Evolutionary conservation across 805 yeast species (phyloP), one percentile per base, ranked within the genome.

Genomic region (Candida boidinii): DNA sequence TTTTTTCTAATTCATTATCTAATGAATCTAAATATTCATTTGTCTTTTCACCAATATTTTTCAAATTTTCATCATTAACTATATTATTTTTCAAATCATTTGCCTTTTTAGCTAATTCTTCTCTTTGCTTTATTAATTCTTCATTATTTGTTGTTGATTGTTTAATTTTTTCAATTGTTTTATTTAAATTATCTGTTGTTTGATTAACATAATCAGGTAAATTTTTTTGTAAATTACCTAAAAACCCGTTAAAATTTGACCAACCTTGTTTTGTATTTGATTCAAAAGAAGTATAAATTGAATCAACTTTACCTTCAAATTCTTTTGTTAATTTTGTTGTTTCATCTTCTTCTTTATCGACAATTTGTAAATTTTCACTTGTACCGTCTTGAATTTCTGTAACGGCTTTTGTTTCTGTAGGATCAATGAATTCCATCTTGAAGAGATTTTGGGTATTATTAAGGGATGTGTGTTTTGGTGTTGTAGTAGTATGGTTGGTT

Each of bases 1-100:
- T 76, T 33, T 64, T 64, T 44, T 83, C 95, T 29, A 88, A 62
- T 43, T 76, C 79, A 41, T 71, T 59, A 53, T 87, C 96, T 39
- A 88, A 64, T 7, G 73, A 70, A 40, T 84, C 88, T 31, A 87
- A 61, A 32, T 70, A 73, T 29, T 66, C 67, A 43, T 81, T 85
- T 7, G 87, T 77, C 40, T 63, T 56, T 29, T 51, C 53, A 23
- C 51, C 54, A 23, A 56, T 35, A 26, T 46, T 41, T 23, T 45
- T 38, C n/a, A n/a, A n/a, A n/a, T n/a, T n/a, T n/a, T n/a, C 17
- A 41, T 24, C 26, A 38, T 41, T n/a, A n/a, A n/a, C n/a, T n/a
- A n/a, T n/a, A n/a, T n/a, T n/a, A n/a, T n/a, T n/a, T n/a, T n/a
- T n/a, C n/a, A n/a, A n/a, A n/a, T n/a, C n/a, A n/a, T n/a, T n/a